phyloP scores from a whole-genome alignment of 495 filamentous ascomycete species.

The Pseudoneurospora amorphoporcata region DNA sequence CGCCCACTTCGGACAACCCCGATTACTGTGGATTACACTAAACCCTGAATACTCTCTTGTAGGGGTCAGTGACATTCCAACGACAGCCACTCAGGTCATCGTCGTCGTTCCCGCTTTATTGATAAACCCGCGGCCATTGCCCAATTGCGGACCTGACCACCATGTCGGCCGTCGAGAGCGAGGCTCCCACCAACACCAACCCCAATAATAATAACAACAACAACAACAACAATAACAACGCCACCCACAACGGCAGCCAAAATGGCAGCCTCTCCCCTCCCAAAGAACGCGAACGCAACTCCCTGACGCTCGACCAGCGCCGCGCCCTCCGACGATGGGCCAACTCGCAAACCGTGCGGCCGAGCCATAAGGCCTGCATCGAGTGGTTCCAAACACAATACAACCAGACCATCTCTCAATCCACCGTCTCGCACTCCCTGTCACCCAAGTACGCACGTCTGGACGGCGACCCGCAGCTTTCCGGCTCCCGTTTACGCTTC shows the following conservation, averaged over 20 bases:
- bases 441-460: slow-evolving; percentile 45
- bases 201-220: background rate
- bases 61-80: background rate
- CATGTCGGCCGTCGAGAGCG: background rate
- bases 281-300: slow-evolving; percentile 41
- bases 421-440: slow-evolving; percentile 41
- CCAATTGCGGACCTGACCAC: background rate
- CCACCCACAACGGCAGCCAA: background rate
- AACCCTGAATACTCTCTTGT: background rate
- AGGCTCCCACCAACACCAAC: background rate
- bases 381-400: slow-evolving; percentile 43
- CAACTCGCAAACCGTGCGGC: slow-evolving; percentile 36
- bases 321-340: slow-evolving; percentile 43
- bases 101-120: background rate
- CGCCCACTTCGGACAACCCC: background rate
- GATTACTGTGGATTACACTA: background rate
- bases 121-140: background rate
- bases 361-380: slow-evolving; percentile 42
- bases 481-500: slow-evolving; percentile 40
- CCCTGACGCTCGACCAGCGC: slow-evolving; percentile 42
- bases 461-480: slow-evolving; percentile 40
- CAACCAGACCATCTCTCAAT: slow-evolving; percentile 41
- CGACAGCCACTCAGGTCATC: background rate
- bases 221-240: background rate
- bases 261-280: slow-evolving; percentile 9